Evolutionary conservation across 1,284 basidiomycete genomes (phyloP).

Genomic region (Austroboletus niveus): DNA sequence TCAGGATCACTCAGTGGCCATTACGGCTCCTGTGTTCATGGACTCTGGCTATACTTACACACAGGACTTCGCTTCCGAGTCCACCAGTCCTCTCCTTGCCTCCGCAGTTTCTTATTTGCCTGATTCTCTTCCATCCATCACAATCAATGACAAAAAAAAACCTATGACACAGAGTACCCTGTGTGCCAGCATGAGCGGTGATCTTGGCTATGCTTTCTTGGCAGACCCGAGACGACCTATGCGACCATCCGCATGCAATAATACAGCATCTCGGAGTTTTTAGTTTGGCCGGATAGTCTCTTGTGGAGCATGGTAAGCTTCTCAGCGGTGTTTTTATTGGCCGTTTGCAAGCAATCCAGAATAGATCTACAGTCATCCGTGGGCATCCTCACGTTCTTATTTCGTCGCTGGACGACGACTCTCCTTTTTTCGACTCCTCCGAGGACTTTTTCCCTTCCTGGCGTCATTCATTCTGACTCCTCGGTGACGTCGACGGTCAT

Average conservation of each 20-base stretch:
- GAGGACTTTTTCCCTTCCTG: not conserved
- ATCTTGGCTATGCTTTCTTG: not conserved
- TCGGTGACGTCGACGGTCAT: conserved; percentile 4
- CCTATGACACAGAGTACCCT: not conserved
- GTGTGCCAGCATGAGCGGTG: conserved; percentile 7
- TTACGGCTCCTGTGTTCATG: too few species aligned
- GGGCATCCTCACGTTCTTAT: not conserved
- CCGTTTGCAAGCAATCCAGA: not conserved
- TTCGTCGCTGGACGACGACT: not conserved
- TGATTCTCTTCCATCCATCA: too few species aligned
- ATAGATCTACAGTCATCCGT: conserved; percentile 4
- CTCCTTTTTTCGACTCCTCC: not conserved
- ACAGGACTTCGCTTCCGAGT: too few species aligned
- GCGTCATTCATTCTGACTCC: not conserved
- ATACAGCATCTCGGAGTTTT: not conserved
- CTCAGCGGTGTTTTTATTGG: not conserved
- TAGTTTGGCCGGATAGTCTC: not conserved
- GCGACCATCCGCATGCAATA: not conserved
- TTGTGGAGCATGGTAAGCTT: not conserved
- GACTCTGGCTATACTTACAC: too few species aligned
- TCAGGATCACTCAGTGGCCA: too few species aligned
- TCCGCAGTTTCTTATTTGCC: too few species aligned
- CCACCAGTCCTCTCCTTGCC: too few species aligned
- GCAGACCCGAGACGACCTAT: not conserved
- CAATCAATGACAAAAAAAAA: too few species aligned